A percentile compares a stretch with the other conserved stretches of the same genome.
These are phyloP conservation scores for Eutrema heterophyllum DNA, from an alignment of 345 rosid genomes.

Conservation along the genomic window DNA sequence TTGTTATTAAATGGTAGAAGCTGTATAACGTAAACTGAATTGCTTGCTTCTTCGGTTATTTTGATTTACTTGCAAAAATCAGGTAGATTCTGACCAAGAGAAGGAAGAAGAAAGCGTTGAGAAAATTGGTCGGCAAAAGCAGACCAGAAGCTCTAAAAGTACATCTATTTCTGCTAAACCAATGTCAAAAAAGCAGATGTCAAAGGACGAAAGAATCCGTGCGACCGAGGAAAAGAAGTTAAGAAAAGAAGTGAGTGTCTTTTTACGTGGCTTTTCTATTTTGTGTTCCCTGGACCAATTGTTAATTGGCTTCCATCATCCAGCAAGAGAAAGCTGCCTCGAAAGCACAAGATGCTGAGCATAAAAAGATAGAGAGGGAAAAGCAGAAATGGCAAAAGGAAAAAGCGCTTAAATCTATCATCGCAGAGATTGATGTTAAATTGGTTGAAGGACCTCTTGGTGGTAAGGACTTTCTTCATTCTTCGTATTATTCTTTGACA, in stretches of 20 bases:
- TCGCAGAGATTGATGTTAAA: slow-evolving; percentile 63
- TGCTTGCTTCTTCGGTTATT: background rate
- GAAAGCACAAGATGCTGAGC: slow-evolving; percentile 83
- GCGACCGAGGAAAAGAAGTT: slow-evolving; percentile 62
- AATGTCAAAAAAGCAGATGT: slow-evolving; percentile 39
- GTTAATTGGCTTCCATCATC: slow-evolving; percentile 23
- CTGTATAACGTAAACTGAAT: background rate
- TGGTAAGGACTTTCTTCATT: slow-evolving; percentile 41
- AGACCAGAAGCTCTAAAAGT: slow-evolving; percentile 22
- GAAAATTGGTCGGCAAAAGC: slow-evolving; percentile 30
- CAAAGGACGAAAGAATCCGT: slow-evolving; percentile 52
- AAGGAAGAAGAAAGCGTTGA: slow-evolving; percentile 47
- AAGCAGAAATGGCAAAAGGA: slow-evolving; percentile 73
- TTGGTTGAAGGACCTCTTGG: slow-evolving; percentile 75
- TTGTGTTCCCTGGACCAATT: background rate
- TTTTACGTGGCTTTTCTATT: background rate
- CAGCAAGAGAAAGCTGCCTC: slow-evolving; percentile 79
- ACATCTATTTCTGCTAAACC: slow-evolving; percentile 31
- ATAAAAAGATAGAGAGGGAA: slow-evolving; percentile 62
- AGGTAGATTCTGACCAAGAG: slow-evolving; percentile 47
- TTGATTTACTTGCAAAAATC: slow-evolving; percentile 9
- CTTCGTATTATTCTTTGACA: background rate
- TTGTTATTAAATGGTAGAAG: background rate
- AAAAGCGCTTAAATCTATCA: slow-evolving; percentile 65
- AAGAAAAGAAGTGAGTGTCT: slow-evolving; percentile 56